Evolutionary conservation across 305 asterid genomes (phyloP).

Genomic region (Fraxinus nigra): DNA sequence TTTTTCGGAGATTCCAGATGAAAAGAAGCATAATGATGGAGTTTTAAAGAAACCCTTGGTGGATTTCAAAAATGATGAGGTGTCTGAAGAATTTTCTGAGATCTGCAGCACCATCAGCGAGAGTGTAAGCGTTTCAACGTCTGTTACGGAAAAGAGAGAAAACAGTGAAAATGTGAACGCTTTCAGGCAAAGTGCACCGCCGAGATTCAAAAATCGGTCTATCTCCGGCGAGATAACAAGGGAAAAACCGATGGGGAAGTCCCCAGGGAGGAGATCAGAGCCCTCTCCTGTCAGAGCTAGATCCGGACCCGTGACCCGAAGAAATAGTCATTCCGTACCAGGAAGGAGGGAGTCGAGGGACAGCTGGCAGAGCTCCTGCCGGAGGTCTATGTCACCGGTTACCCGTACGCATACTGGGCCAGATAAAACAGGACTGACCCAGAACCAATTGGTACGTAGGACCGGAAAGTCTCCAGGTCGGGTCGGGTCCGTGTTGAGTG

Average conservation of each 20-base stretch:
- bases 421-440: constrained; percentile 12
- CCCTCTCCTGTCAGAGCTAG: constrained; percentile 36
- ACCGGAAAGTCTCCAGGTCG: constrained; percentile 40
- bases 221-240: constrained; percentile 8
- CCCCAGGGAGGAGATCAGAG: constrained; percentile 29
- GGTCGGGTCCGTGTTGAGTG: constrained; percentile 50
- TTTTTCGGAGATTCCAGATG: background rate
- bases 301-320: constrained; percentile 15
- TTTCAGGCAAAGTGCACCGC: constrained; percentile 25
- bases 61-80: background rate
- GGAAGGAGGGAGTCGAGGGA: constrained; percentile 20
- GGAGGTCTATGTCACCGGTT: constrained; percentile 41
- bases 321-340: background rate
- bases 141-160: background rate
- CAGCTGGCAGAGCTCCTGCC: constrained; percentile 23
- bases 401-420: constrained; percentile 23
- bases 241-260: constrained; percentile 16
- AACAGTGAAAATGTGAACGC: constrained; percentile 9
- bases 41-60: background rate
- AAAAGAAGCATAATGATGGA: background rate
- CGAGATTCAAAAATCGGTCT: constrained; percentile 26
- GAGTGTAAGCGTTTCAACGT: constrained; percentile 7
- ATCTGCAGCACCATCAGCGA: constrained; percentile 18
- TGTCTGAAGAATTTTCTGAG: constrained; percentile 24
- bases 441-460: constrained; percentile 29